Evolutionary conservation across 768 basidiomycete genomes (phyloP), one percentile per base, ranked within the genome.

Genomic region (Pleurotus salmoneostramineus): DNA sequence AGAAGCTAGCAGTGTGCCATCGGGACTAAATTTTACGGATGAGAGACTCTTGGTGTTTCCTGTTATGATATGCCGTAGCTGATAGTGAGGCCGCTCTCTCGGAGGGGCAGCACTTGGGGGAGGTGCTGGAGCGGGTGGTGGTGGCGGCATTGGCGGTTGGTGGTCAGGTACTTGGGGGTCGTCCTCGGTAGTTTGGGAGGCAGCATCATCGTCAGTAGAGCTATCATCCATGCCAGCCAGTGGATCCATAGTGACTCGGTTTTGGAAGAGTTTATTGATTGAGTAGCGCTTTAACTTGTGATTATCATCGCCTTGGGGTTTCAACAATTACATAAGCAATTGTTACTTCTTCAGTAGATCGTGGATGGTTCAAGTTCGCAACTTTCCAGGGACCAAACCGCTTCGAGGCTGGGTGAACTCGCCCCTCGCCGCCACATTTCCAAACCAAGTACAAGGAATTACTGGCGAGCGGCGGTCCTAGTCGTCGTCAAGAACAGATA

Each of bases 21-120:
- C 91, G 0, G 90, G 89, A 65, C 93, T 93, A 70, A 97, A 98
- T 69, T 92, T 93, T 60, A 95, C 87, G 15, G 93, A 86, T 32
- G 94, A 94, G 54, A 97, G 87, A 0, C 89, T 88, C 65, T 84
- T 82, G 5, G 84, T 86, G 68, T 98, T 95, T 0, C 93, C 95
- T 2, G 74, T 72, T 36, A 95, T 76, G 1, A 81, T 83, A 69
- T 89, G 84, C 50, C 77, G 76, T 2, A 88, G 80, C 64, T 83
- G 75, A 66, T 93, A 93, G 62, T 87, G 79, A n/a, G 89, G 90
- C 61, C 75, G 72, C 60, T 81, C 73, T 61, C 78, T 70, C 0
- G 77, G 74, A 46, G 72, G 72, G 33, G 70, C 67, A 48, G 64
- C 61, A 21, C 63, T 65, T 68, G 64, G 54, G 70, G 74, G 33